Evolutionary conservation across 2,329 filamentous ascomycete genomes (phyloP), one percentile per base, ranked within the genome.

Genomic region (Teratosphaeria viscida): DNA sequence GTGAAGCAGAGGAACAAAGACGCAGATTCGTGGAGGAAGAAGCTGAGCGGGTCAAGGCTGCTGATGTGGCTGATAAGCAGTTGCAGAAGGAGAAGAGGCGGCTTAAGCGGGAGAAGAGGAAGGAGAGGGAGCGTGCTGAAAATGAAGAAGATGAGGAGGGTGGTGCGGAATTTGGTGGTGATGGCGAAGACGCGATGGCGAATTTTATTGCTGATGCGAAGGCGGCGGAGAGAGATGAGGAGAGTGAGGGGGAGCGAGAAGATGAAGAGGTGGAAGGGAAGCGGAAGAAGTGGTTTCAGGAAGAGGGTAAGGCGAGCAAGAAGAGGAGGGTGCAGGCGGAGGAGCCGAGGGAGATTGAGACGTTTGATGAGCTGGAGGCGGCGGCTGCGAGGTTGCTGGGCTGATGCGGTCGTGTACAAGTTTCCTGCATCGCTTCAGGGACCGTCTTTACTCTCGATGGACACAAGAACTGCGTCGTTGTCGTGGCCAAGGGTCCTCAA

Each of bases 21-120:
- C 79, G 82, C 66, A 83, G 81, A 65, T 99, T 96, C 77, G 78
- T 97, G 72, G 85, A 88, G 55, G 81, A 81, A 62, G 92, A 96
- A 73, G 78, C 82, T 11, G 81, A 83, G 66, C 83, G 86, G 63
- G 89, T 95, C 34, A 80, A 81, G 65, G 79, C 83, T 68, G 89
- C 87, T 23, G 94, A 99, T 77, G 74, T 88, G 39, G 83, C 85
- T 62, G 94, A 99, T 75, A 96, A 96, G 78, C 82, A 84, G 65
- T 73, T 88, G 14, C 90, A 85, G 39, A 90, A 87, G 77, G 82
- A 89, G 73, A 92, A 90, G 81, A 85, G 82, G 72, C 81, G 82
- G 67, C 88, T 89, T 74, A 94, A 90, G 81, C 80, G 81, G 61
- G 84, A 87, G 67, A 90, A 87, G 77, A 78, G 82, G 64, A 92